phyloP scores from a whole-genome alignment of 169 alveolate species.

The Babesia microti region DNA sequence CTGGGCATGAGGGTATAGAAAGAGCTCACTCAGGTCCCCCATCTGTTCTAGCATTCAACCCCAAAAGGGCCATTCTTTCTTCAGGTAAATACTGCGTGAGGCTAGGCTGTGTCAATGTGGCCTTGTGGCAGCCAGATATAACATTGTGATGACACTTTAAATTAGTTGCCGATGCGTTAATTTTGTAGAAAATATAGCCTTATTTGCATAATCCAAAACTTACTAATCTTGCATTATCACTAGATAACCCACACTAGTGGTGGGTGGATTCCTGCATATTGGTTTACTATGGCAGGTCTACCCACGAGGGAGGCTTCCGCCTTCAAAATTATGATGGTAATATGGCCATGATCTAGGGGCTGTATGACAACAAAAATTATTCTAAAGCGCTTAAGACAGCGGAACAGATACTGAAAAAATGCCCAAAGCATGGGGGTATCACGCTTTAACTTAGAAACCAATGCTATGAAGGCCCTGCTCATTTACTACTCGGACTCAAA shows the following conservation, averaged over 20 bases:
- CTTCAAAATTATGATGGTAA: conserved; percentile 34
- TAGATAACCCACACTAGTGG: too few relatives aligned
- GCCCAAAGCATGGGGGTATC: conserved; percentile 40
- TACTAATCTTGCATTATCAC: too few relatives aligned
- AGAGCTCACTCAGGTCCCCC: conserved; percentile 22
- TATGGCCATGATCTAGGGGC: conserved; percentile 6
- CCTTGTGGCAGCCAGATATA: conserved; percentile 43
- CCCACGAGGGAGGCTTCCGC: conserved; percentile 16
- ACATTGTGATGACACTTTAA: too few relatives aligned
- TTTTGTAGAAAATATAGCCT: too few relatives aligned
- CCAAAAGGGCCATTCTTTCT: conserved; percentile 33
- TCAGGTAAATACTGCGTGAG: too few relatives aligned
- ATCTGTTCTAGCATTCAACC: conserved; percentile 29
- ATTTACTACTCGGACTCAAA: conserved; percentile 7
- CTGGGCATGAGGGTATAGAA: conserved; percentile 38
- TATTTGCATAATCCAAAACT: too few relatives aligned
- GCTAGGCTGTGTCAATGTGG: conserved; percentile 47
- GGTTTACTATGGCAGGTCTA: too few relatives aligned
- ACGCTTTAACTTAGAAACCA: too few relatives aligned
- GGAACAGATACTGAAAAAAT: conserved; percentile 11
- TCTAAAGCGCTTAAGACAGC: conserved; percentile 26
- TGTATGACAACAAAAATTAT: conserved; percentile 17
- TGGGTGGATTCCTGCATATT: too few relatives aligned
- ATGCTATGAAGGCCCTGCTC: conserved; percentile 23
- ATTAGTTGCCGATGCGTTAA: too few relatives aligned